Evolutionary conservation across 805 yeast genomes (phyloP), one percentile per base, ranked within the genome.

Genomic region (Hanseniaspora valbyensis): DNA sequence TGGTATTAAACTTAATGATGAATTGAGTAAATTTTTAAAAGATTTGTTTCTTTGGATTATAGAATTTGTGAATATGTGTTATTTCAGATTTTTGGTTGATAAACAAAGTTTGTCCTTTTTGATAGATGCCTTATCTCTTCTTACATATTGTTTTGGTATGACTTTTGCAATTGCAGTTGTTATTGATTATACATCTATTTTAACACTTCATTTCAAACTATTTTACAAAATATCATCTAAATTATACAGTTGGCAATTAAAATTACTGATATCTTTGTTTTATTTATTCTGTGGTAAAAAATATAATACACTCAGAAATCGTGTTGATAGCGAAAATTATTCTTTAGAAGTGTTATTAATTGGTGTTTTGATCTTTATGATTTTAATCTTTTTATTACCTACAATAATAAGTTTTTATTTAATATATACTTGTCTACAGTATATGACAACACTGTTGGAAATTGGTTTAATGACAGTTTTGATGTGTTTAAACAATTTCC

Each of bases 261-360:
- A 73, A 34, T 74, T 81, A 7, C 64, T 92, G 53, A 69, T 70
- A 45, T 85, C 96, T 12, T 69, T 92, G 50, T 84, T 85, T 65
- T 81, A 87, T 55, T 69, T 94, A 39, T 90, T 92, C 58, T 74
- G 90, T 51, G 99, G 99, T 1, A 83, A 83, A 64, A 88, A 89
- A 64, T 81, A 78, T 57, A 92, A 92, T 60, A 78, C 82, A 3
- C 67, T 92, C 58, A 75, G 97, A 56, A 73, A 84, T 50, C 79
- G 98, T 69, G 78, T 88, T 29, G 99, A 92, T 63, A 78, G 80
- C 24, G 79, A 88, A 54, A 77, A 82, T 61, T 90, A 84, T 62
- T 90, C 84, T 53, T 68, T 90, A 22, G 96, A 89, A 61, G 95
- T 89, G 59, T 70, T 90, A 51, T 68, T 94, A 44, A 67, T 90